phyloP scores from a whole-genome alignment of 768 basidiomycete species.

The Suillus decipiens region DNA sequence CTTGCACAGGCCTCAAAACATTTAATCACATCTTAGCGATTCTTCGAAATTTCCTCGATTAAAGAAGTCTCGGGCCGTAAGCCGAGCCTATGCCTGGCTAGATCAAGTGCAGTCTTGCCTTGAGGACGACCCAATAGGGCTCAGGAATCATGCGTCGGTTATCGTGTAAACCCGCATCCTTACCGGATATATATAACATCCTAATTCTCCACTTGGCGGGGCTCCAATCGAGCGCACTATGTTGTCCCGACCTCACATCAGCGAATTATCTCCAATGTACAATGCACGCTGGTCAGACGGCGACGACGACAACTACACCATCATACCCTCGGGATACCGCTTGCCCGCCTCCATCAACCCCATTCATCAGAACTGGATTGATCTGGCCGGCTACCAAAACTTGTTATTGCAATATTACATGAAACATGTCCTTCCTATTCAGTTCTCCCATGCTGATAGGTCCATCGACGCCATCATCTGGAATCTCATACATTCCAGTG shows the following conservation, averaged over 20 bases:
- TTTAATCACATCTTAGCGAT: neutral
- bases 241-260: conserved; percentile 23
- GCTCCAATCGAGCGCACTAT: neutral
- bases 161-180: neutral
- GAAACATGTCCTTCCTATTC: conserved; percentile 59
- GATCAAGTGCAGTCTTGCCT: neutral
- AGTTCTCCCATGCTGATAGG: conserved; percentile 68
- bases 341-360: conserved; percentile 16
- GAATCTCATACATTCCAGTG: conserved; percentile 46
- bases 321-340: conserved; percentile 26
- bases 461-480: conserved; percentile 49
- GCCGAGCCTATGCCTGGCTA: neutral
- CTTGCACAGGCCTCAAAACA: neutral
- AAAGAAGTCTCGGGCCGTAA: neutral
- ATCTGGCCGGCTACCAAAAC: conserved; percentile 21
- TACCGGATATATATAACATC: neutral
- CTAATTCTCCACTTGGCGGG: no score
- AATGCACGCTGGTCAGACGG: conserved; percentile 15
- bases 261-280: conserved; percentile 29
- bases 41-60: neutral
- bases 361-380: conserved; percentile 15
- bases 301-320: conserved; percentile 18
- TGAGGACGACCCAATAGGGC: neutral
- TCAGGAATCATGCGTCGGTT: neutral
- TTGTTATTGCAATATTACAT: conserved; percentile 49